Evolutionary conservation across 495 filamentous ascomycete species (phyloP), one percentile per base, ranked within the genome.

Genomic region (Barbatosphaeria neglecta): DNA sequence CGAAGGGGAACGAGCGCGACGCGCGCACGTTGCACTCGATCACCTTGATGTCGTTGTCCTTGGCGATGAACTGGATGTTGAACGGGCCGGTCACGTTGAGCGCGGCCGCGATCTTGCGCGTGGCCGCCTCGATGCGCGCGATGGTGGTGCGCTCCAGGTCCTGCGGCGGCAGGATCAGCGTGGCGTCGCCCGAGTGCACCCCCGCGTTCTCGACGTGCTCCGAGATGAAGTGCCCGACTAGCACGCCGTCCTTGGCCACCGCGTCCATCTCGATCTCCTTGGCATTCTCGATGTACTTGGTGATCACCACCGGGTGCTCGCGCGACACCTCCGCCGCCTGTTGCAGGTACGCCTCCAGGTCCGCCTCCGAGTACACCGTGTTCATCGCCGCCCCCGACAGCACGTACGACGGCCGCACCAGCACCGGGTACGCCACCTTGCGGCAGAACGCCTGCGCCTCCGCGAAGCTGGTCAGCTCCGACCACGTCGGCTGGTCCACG

Each of bases 21-120:
- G 92, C 92, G 43, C 92, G 80, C 37, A 97, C 92, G 58, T 98
- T 98, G 67, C 92, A 98, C 67, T 98, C 92, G 51, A 98, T 98
- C 50, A 98, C 92, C 74, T 97, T 98, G 69, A 98, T 97, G 54
- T 96, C 92, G 59, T 97, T 96, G 64, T 97, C 88, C 71, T 98
- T 98, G 44, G 92, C 92, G 55, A 98, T 98, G 69, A 98, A 98
- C 64, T 98, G 92, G 50, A 98, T 98, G 68, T 98, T 98, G 76
- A 83, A 95, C 18, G 92, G 92, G 38, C 92, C 92, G 35, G 92
- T 97, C 41, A 98, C 84, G 56, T 97, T 95, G 19, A 98, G 79
- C 22, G 93, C 92, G 52, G 85, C 81, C 47, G 84, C 92, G 45
- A 98, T 98, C 76, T 95, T 95, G 47, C 85, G 74, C 8, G 92